A percentile compares a stretch with the other conserved stretches of the same genome.
These are phyloP conservation scores for Castanea sativa DNA, from an alignment of 306 rosid species.

Conservation along the genomic window DNA sequence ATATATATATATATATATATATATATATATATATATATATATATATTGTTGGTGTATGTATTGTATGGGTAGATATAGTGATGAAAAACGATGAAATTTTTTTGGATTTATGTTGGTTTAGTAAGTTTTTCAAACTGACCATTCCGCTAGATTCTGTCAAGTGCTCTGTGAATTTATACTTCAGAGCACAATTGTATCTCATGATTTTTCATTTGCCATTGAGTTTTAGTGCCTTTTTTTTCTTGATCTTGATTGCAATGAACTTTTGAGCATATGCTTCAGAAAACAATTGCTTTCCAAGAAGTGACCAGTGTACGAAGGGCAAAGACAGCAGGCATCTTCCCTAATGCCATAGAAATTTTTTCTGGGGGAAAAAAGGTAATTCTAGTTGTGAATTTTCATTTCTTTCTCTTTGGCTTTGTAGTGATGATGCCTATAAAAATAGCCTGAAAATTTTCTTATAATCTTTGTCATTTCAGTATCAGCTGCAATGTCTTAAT, in stretches of 20 bases:
- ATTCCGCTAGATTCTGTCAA: slow-evolving; percentile 1
- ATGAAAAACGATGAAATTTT: neutral
- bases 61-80: neutral
- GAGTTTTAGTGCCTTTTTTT: slow-evolving; percentile 11
- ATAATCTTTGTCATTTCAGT: slow-evolving; percentile 16
- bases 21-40: too few species aligned
- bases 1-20: too few species aligned
- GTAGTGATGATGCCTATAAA: slow-evolving; percentile 18
- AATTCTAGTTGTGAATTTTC: slow-evolving; percentile 10
- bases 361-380: slow-evolving; percentile 72
- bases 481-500: slow-evolving; percentile 27
- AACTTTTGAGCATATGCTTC: slow-evolving; percentile 33
- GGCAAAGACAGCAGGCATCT: slow-evolving; percentile 96
- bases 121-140: slow-evolving; percentile 4
- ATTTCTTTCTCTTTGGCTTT: slow-evolving; percentile 9
- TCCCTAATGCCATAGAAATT: slow-evolving; percentile 96
- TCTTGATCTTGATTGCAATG: slow-evolving; percentile 2
- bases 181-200: slow-evolving; percentile 4
- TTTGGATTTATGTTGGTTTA: neutral
- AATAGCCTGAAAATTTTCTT: slow-evolving; percentile 8
- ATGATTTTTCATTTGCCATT: neutral
- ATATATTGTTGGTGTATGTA: too few species aligned
- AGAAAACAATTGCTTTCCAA: slow-evolving; percentile 80
- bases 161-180: slow-evolving; percentile 4
- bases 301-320: slow-evolving; percentile 77